Conservation (phyloP, 495 filamentous ascomycete species). For the Parathielavia hyrcaniae region DNA sequence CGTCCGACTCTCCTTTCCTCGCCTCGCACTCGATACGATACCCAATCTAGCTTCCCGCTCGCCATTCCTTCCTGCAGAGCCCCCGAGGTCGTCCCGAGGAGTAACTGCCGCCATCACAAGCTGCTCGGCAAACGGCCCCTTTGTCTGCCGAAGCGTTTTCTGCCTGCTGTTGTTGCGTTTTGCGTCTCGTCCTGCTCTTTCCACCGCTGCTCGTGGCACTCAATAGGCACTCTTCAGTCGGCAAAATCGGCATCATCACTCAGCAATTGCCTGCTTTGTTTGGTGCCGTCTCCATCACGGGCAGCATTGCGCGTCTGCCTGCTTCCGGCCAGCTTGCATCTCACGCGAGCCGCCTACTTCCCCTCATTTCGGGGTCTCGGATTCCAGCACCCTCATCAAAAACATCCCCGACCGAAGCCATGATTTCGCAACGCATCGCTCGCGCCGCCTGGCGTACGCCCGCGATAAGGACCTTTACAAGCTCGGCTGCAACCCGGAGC, state of each 20-base stretch:
- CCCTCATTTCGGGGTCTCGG: conserved; percentile 14
- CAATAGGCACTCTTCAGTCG: conserved; percentile 5
- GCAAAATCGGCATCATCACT: background rate
- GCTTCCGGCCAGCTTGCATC: background rate
- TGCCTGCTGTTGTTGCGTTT: conserved; percentile 15
- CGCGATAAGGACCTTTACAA: conserved; percentile 53
- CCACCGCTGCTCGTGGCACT: background rate
- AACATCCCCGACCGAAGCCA: conserved; percentile 12
- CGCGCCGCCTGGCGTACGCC: conserved; percentile 26
- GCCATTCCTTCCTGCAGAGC: conserved; percentile 8
- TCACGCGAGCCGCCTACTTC: conserved; percentile 1
- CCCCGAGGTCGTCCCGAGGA: too few species aligned
- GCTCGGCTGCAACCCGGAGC: conserved; percentile 42
- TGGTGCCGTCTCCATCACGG: conserved; percentile 6
- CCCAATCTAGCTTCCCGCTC: conserved; percentile 7
- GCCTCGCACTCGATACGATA: conserved; percentile 2
- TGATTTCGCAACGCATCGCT: conserved; percentile 29
- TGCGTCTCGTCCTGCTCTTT: conserved; percentile 7
- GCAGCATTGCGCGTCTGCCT: conserved; percentile 1
- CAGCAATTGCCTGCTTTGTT: background rate
- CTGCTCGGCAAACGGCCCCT: background rate
- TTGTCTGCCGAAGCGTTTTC: conserved; percentile 4
- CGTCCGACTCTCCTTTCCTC: conserved; percentile 14
- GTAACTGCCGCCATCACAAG: conserved; percentile 8
- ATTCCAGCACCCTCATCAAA: conserved; percentile 2